phyloP scores from a whole-genome alignment of 2,329 filamentous ascomycete species.

The Myriosclerotinia curreyana region DNA sequence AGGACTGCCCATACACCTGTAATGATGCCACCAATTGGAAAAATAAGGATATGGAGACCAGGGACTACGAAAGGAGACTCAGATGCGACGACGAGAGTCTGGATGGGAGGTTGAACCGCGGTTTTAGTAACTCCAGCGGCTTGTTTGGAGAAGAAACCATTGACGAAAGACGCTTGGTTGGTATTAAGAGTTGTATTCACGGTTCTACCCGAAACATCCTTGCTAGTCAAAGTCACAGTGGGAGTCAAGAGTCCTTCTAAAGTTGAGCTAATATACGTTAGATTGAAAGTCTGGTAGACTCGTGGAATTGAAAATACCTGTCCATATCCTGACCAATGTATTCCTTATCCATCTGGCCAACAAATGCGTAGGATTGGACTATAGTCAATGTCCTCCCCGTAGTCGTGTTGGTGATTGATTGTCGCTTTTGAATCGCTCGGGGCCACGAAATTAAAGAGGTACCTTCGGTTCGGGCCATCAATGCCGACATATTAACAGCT shows the following conservation, averaged over 20 bases:
- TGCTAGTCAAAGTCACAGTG: constrained; percentile 62
- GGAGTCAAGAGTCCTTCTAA: constrained; percentile 65
- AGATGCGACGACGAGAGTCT: constrained; percentile 39
- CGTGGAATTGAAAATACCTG: constrained; percentile 49
- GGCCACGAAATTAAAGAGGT: constrained; percentile 36
- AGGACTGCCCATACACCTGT: constrained; percentile 60
- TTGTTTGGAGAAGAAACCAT: constrained; percentile 62
- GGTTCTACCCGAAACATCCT: constrained; percentile 48
- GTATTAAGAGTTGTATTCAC: constrained; percentile 64
- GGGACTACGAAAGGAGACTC: constrained; percentile 62
- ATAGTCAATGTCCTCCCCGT: constrained; percentile 40
- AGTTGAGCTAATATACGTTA: constrained; percentile 30
- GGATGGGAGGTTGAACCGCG: constrained; percentile 36
- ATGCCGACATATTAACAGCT: constrained; percentile 40
- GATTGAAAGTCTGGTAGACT: constrained; percentile 42
- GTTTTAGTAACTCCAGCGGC: constrained; percentile 30
- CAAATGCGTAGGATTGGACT: constrained; percentile 64
- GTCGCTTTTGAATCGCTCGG: constrained; percentile 27
- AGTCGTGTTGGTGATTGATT: constrained; percentile 20
- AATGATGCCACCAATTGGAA: constrained; percentile 67
- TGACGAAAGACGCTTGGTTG: constrained; percentile 68
- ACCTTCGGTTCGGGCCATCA: constrained; percentile 27
- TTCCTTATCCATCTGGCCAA: constrained; percentile 62
- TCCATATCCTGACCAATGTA: constrained; percentile 55
- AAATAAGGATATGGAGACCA: constrained; percentile 64